These are phyloP conservation scores for Fusarium globosum DNA, from an alignment of 2,329 filamentous ascomycete species.

Conservation along the genomic window DNA sequence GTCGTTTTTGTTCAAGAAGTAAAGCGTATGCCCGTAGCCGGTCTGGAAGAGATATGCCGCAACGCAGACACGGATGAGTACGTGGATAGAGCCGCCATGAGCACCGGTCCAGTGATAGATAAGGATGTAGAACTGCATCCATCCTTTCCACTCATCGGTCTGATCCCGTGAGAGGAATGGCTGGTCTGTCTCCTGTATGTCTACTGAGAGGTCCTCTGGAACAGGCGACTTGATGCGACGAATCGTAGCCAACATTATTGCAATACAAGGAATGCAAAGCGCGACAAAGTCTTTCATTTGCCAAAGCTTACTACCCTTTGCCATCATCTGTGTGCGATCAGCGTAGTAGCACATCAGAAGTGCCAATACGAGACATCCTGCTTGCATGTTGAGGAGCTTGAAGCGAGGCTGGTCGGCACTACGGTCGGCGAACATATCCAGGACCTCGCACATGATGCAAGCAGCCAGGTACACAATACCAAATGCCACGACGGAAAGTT, in stretches of 20 bases:
- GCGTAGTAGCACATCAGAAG: conserved; percentile 42
- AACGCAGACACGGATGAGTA: conserved; percentile 63
- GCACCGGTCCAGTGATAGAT: conserved; percentile 69
- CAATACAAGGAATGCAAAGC: conserved; percentile 1
- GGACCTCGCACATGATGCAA: conserved; percentile 27
- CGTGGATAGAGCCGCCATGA: conserved; percentile 59
- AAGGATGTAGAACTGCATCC: conserved; percentile 66
- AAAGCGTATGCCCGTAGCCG: conserved; percentile 69
- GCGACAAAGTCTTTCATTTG: conserved; percentile 24
- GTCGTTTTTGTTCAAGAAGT: conserved; percentile 65
- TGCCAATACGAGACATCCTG: conserved; percentile 35
- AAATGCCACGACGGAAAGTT: conserved; percentile 30
- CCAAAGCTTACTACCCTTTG: conserved; percentile 34
- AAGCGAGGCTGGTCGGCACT: not conserved
- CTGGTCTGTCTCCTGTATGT: not conserved
- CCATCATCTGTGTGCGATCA: conserved; percentile 45
- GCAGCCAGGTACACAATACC: conserved; percentile 16
- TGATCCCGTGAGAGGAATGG: conserved; percentile 48
- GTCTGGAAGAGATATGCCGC: conserved; percentile 71
- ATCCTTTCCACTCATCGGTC: conserved; percentile 74
- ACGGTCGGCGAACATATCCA: conserved; percentile 4
- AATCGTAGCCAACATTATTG: conserved; percentile 15
- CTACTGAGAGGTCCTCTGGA: accelerated
- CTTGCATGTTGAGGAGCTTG: conserved; percentile 33
- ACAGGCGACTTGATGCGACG: not conserved